Evolutionary conservation across 306 rosid genomes (phyloP).

Genomic region (Trifolium dubium): DNA sequence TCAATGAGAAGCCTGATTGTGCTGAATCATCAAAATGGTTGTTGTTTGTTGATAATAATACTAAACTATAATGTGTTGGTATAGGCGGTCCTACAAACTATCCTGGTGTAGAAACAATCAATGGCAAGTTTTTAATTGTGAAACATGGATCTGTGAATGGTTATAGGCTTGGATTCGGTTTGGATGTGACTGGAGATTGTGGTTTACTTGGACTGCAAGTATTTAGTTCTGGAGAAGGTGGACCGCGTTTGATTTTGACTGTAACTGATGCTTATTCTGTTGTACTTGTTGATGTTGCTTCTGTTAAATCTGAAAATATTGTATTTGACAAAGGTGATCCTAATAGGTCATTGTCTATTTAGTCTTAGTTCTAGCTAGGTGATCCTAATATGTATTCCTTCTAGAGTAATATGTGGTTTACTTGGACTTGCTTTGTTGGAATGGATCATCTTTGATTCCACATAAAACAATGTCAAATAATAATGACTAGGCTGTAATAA

Average conservation of each 20-base stretch:
- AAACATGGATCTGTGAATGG: not conserved
- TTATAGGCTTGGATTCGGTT: constrained; percentile 23
- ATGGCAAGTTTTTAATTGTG: not conserved
- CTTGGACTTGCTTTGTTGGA: too few species aligned
- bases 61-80: not conserved
- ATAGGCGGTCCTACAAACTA: constrained; percentile 58
- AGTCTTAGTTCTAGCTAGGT: not conserved
- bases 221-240: not conserved
- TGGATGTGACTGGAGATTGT: not conserved
- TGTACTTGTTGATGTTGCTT: not conserved
- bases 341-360: too few species aligned
- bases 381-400: too few species aligned
- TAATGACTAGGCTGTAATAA: too few species aligned
- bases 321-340: not conserved
- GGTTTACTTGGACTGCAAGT: not conserved
- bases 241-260: too few species aligned
- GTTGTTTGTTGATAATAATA: not conserved
- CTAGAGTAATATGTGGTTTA: too few species aligned
- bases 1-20: not conserved
- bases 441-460: too few species aligned
- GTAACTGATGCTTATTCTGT: not conserved
- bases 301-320: not conserved
- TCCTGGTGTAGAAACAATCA: not conserved
- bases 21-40: constrained; percentile 7
- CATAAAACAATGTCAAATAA: too few species aligned